Evolutionary conservation across 495 filamentous ascomycete species (phyloP).

Genomic region (Thermothielavioides terrestris): DNA sequence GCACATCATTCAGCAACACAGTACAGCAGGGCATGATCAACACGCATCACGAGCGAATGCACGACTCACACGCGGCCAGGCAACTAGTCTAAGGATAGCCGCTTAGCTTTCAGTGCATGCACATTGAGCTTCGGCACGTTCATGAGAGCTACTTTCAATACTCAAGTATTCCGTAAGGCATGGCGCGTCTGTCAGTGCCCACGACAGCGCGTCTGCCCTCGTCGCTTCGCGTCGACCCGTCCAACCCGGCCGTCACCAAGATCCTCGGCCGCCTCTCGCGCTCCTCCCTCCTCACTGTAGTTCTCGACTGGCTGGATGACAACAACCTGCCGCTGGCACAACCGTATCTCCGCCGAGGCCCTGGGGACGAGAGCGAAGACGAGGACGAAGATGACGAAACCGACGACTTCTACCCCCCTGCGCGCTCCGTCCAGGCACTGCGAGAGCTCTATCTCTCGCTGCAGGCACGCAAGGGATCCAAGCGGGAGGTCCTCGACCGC

Average conservation of each 20-base stretch:
- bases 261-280: conserved; percentile 61
- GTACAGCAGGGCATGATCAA: no score
- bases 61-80: no score
- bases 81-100: no score
- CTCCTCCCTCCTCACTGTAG: conserved; percentile 58
- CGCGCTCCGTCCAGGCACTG: conserved; percentile 51
- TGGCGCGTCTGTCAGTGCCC: conserved; percentile 39
- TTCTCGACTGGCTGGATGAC: conserved; percentile 64
- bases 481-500: conserved; percentile 65
- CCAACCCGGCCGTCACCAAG: conserved; percentile 54
- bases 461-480: conserved; percentile 53
- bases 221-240: conserved; percentile 51
- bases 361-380: conserved; percentile 31
- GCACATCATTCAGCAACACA: no score
- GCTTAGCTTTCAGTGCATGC: no score
- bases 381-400: conserved; percentile 40
- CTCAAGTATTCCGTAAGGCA: conserved; percentile 7
- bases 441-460: conserved; percentile 51
- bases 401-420: conserved; percentile 52
- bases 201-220: conserved; percentile 40
- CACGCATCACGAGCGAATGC: no score
- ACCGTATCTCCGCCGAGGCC: conserved; percentile 39
- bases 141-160: no score
- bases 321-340: conserved; percentile 47
- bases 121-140: no score